phyloP scores from a whole-genome alignment of 768 basidiomycete genomes.

The Lactifluus echinatus region DNA sequence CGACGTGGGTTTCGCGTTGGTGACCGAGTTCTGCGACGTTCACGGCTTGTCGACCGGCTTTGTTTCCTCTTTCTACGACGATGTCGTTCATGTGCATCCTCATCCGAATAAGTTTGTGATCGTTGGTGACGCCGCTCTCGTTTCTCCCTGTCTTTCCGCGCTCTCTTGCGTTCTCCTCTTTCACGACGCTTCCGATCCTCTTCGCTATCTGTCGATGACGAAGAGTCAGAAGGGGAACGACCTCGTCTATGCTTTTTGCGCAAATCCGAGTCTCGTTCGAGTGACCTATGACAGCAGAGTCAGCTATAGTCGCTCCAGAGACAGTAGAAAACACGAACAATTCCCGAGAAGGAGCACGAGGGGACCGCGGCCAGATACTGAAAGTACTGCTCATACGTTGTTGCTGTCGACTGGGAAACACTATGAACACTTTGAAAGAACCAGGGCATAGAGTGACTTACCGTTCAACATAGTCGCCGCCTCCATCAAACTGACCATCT shows the following conservation, averaged over 20 bases:
- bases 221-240: constrained; percentile 36
- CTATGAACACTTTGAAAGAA: constrained; percentile 2
- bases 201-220: constrained; percentile 38
- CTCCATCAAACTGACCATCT: constrained; percentile 30
- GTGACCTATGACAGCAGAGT: constrained; percentile 37
- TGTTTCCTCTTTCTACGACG: constrained; percentile 24
- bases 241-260: constrained; percentile 46
- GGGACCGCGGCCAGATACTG: constrained; percentile 78
- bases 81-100: constrained; percentile 25
- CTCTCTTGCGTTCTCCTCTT: constrained; percentile 52
- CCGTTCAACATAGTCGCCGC: constrained; percentile 63
- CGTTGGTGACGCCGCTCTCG: constrained; percentile 30
- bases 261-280: constrained; percentile 41
- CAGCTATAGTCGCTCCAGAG: not conserved
- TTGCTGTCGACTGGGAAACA: constrained; percentile 49
- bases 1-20: constrained; percentile 17
- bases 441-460: constrained; percentile 27
- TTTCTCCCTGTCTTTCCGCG: constrained; percentile 40
- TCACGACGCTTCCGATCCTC: constrained; percentile 50
- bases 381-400: constrained; percentile 52
- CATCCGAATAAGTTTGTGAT: constrained; percentile 18
- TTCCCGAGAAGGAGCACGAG: constrained; percentile 52
- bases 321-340: constrained; percentile 35
- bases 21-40: constrained; percentile 14
- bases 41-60: constrained; percentile 28